Evolutionary conservation across 1,284 basidiomycete species (phyloP), one percentile per base, ranked within the genome.

Genomic region (Cystobasidiaceae sp.): DNA sequence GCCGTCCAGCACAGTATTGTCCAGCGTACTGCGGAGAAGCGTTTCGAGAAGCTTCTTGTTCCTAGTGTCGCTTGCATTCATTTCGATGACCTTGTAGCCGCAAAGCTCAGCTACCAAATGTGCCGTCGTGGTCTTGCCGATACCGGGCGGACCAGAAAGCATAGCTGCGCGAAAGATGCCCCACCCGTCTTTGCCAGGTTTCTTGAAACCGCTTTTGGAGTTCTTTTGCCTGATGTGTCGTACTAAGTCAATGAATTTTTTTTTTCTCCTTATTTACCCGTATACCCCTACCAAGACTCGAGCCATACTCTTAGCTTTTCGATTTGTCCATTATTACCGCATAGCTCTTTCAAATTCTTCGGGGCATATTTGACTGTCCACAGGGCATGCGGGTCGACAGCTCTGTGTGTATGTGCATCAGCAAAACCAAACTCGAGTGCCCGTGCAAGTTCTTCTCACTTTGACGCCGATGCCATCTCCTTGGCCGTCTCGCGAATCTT

Each of bases 301-400:
- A 98, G 79, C 94, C 94, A 98, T 19, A 79, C 79, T 61, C 86
- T 85, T 21, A 98, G 79, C 75, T 93, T 93, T 76, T 96, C 93
- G 1, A 97, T 86, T 44, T 86, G 82, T 0, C 84, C 82, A 78
- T 97, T 97, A 80, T 98, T 98, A 3, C 96, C 96, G 68, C 93
- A 97, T 25, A 98, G 83, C 69, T 98, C 93, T 73, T 90, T 94
- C 65, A 93, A 71, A 13, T 81, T 82, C 70, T 85, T 84, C 0
- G 96, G 94, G 0, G 94, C 93, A 75, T 99, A 99, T 33, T 93
- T 88, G 34, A 87, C 88, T 28, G 96, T 97, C 96, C 96, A 98
- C 0, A 98, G 81, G 74, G 93, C 89, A 78, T 43, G n/a, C n/a
- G n/a, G n/a, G n/a, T n/a, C n/a, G n/a, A n/a, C n/a, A n/a, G n/a